Conservation (phyloP, 2,329 filamentous ascomycete genomes). For the Pestalotiopsis sp. region DNA sequence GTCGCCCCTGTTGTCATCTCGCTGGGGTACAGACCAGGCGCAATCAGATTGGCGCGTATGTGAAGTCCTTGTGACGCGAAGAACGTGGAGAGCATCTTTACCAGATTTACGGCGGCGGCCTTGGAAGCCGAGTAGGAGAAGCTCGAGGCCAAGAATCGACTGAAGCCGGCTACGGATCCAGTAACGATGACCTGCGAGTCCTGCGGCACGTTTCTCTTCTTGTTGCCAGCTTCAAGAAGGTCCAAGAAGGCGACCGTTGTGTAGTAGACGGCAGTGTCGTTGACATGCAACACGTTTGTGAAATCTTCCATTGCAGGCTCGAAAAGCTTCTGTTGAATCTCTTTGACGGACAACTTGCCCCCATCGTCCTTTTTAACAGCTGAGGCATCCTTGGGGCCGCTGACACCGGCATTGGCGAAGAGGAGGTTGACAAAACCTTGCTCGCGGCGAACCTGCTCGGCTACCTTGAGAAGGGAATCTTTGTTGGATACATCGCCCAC, state of each 20-base stretch:
- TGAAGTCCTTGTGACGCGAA: conserved; percentile 3
- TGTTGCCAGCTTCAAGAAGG: conserved; percentile 4
- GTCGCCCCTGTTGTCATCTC: conserved; percentile 8
- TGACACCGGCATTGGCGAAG: conserved; percentile 10
- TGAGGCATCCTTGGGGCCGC: neutral
- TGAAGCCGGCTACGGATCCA: conserved; percentile 8
- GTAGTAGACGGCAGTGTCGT: conserved; percentile 10
- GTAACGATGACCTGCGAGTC: conserved; percentile 13
- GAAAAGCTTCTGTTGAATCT: conserved; percentile 4
- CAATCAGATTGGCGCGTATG: conserved; percentile 14
- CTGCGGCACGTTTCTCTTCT: conserved; percentile 11
- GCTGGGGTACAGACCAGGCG: conserved; percentile 11
- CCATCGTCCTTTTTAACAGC: neutral
- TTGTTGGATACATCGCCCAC: conserved; percentile 11
- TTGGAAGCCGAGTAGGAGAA: conserved; percentile 11
- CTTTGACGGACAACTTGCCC: conserved; percentile 1
- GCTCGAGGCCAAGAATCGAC: conserved; percentile 9
- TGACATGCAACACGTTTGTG: neutral
- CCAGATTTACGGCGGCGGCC: conserved; percentile 2
- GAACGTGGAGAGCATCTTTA: conserved; percentile 14
- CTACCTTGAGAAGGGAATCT: conserved; percentile 7
- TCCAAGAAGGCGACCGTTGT: conserved; percentile 10
- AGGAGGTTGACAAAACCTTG: conserved; percentile 13
- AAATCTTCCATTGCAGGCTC: neutral
- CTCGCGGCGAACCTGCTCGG: conserved; percentile 8